These are phyloP conservation scores for Corymbia citriodora DNA, from an alignment of 441 rosid species.

Conservation along the genomic window DNA sequence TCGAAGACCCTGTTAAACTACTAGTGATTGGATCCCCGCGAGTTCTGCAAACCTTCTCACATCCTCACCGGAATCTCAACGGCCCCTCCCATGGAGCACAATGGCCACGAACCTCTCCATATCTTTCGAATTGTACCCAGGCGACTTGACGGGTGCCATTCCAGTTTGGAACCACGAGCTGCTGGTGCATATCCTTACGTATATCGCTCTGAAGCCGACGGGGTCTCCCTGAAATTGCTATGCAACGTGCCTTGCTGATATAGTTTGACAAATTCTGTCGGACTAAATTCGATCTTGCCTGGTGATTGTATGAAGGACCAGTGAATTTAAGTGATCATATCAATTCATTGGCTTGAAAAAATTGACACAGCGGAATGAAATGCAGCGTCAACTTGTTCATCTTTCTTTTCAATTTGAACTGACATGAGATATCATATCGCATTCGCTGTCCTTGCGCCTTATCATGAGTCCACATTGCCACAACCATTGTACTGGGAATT, in stretches of 20 bases:
- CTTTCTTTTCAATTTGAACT: neutral
- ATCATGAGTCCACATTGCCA: neutral
- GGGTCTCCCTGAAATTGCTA: neutral
- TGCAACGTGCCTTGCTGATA: neutral
- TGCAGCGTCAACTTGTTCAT: neutral
- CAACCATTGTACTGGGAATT: no score
- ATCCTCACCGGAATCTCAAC: neutral
- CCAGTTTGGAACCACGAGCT: neutral
- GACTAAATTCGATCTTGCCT: neutral
- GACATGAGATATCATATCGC: fast-evolving
- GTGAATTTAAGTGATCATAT: neutral
- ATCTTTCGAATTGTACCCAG: neutral
- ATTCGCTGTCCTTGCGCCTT: no score
- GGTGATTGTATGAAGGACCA: neutral
- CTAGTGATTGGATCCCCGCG: neutral
- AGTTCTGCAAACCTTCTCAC: neutral
- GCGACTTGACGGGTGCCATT: neutral
- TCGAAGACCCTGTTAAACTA: neutral
- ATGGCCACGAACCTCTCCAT: neutral
- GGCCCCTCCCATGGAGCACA: neutral
- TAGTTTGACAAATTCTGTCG: neutral
- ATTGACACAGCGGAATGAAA: neutral
- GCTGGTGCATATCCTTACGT: neutral
- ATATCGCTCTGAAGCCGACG: neutral
- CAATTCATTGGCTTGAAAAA: neutral